phyloP scores from a whole-genome alignment of 768 basidiomycete genomes.

The Pholiota conissans region DNA sequence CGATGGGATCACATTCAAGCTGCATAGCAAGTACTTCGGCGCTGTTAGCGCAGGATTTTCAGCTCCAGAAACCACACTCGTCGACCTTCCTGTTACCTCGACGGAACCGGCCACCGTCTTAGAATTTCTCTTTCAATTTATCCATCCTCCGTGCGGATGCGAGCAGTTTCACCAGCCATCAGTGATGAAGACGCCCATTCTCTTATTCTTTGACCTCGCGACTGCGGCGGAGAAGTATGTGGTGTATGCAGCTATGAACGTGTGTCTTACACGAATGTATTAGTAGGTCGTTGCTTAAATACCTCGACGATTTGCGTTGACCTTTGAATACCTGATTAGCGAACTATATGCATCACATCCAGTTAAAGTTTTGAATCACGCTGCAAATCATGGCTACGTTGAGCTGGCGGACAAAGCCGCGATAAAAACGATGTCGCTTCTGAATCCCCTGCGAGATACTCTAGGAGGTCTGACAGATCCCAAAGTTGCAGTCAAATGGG shows the following conservation, averaged over 20 bases:
- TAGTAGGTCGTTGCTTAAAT: slow-evolving; percentile 2
- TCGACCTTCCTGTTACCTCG: background rate
- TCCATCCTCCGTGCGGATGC: background rate
- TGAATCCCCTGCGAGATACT: background rate
- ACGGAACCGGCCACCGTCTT: background rate
- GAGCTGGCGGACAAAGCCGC: slow-evolving; percentile 4
- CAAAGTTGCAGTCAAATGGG: background rate
- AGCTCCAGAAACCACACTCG: background rate
- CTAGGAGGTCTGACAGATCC: background rate
- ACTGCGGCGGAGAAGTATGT: slow-evolving; percentile 26
- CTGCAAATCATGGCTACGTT: slow-evolving; percentile 7
- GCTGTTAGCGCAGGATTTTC: background rate
- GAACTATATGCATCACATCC: background rate
- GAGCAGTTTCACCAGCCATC: slow-evolving; percentile 5
- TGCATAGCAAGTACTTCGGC: background rate
- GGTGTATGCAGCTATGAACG: slow-evolving; percentile 24
- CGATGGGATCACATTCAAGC: background rate
- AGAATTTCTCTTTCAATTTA: background rate
- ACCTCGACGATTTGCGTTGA: too few species aligned
- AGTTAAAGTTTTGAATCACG: slow-evolving; percentile 6
- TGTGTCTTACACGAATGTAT: slow-evolving; percentile 15
- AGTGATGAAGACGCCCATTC: slow-evolving; percentile 1
- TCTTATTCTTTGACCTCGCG: slow-evolving; percentile 11
- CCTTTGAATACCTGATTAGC: too few species aligned
- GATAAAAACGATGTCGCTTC: background rate